Percentiles rank a stretch among this genome's conserved stretches.
Evolutionary conservation across 495 filamentous ascomycete species (phyloP).

Genomic region (Thermothielavioides terrestris): DNA sequence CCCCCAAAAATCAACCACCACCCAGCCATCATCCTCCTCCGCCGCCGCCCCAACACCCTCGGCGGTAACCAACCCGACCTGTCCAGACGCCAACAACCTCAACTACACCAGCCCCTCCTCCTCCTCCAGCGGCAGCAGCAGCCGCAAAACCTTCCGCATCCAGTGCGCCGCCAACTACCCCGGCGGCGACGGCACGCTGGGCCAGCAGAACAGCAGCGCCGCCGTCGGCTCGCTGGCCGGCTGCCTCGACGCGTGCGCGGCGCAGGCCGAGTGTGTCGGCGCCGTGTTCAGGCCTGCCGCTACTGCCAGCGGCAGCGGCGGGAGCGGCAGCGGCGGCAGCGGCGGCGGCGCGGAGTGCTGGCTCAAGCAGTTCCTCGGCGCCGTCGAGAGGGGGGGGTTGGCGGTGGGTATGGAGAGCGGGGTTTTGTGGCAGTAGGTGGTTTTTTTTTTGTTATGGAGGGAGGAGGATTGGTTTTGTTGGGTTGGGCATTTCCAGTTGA

Average conservation of each 20-base stretch:
- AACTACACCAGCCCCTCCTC: conserved; percentile 8
- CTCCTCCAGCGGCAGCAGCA: neutral
- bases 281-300: conserved; percentile 12
- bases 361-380: conserved; percentile 18
- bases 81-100: conserved; percentile 9
- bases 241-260: conserved; percentile 16
- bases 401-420: conserved; percentile 3
- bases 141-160: conserved; percentile 3
- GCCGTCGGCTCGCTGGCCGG: conserved; percentile 1
- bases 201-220: neutral
- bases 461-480: neutral
- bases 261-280: conserved; percentile 7
- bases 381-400: neutral
- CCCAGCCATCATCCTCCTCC: neutral
- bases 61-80: neutral
- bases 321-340: no score
- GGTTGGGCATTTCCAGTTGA: neutral
- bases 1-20: neutral
- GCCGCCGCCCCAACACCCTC: neutral
- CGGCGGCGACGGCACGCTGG: conserved; percentile 12
- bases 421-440: conserved; percentile 4
- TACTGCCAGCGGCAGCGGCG: no score
- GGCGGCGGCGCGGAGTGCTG: conserved; percentile 8
- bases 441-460: neutral
- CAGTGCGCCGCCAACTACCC: conserved; percentile 12